Percentiles rank a stretch among this genome's conserved stretches.
These are phyloP conservation scores for Narthecium ossifragum DNA, from an alignment of 106 monocot species.

Conservation along the genomic window DNA sequence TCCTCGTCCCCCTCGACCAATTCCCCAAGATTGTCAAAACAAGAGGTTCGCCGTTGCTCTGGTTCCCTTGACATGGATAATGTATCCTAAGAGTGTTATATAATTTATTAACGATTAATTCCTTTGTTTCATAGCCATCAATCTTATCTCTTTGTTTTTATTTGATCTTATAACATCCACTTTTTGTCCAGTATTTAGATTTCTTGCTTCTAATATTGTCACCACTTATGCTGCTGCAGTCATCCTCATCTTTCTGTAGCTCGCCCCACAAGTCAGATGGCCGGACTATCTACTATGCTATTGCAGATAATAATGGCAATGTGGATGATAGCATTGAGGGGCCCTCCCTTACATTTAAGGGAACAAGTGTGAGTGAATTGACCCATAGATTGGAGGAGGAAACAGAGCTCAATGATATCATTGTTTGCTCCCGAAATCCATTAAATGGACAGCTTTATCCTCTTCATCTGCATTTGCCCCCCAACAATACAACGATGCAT, in stretches of 20 bases:
- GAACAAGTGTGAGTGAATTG: slow-evolving; percentile 59
- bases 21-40: neutral
- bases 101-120: no score
- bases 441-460: slow-evolving; percentile 48
- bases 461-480: slow-evolving; percentile 63
- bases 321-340: slow-evolving; percentile 30
- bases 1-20: neutral
- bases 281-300: slow-evolving; percentile 48
- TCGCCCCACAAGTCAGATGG: slow-evolving; percentile 47
- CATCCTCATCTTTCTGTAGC: slow-evolving; percentile 28
- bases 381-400: slow-evolving; percentile 49
- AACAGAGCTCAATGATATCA: slow-evolving; percentile 43
- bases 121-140: no score
- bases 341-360: slow-evolving; percentile 41
- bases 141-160: no score
- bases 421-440: slow-evolving; percentile 59
- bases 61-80: no score
- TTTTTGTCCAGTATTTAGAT: no score
- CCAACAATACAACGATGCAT: slow-evolving; percentile 53
- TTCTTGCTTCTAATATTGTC: no score
- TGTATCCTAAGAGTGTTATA: no score
- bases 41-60: neutral
- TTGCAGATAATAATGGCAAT: slow-evolving; percentile 50
- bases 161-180: no score
- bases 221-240: no score